Conservation (phyloP, 129 eudicot species). For the Oenanthe sinensis region DNA sequence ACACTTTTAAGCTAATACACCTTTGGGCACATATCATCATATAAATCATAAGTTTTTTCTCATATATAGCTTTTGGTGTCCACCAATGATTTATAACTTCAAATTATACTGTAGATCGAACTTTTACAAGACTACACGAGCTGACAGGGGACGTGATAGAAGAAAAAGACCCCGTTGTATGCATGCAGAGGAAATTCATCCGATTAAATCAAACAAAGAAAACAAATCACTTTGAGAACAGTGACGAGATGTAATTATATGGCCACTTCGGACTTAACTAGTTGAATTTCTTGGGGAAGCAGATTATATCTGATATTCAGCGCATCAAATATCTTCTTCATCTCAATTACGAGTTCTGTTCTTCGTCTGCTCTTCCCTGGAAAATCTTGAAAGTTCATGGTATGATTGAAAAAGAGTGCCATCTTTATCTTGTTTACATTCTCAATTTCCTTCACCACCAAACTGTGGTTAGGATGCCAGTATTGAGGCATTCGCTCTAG, state of each 20-base stretch:
- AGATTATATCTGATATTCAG: conserved; percentile 61
- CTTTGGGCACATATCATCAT: background rate
- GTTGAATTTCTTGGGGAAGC: conserved; percentile 75
- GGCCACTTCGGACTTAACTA: conserved; percentile 22
- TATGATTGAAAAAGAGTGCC: conserved; percentile 66
- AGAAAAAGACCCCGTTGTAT: background rate
- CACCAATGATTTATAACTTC: background rate
- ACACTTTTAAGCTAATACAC: background rate
- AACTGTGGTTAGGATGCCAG: conserved; percentile 83
- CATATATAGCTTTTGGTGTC: background rate
- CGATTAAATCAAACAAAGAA: background rate
- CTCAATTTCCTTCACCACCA: conserved; percentile 78
- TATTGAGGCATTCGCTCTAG: conserved; percentile 56
- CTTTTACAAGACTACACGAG: background rate
- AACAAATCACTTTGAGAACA: background rate
- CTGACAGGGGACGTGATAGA: background rate
- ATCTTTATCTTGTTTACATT: conserved; percentile 78
- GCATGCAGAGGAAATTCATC: background rate
- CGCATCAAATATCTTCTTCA: conserved; percentile 77
- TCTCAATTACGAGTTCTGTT: conserved; percentile 56
- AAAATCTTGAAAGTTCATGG: conserved; percentile 79
- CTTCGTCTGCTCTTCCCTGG: conserved; percentile 53
- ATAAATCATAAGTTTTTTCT: background rate
- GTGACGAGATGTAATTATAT: conserved; percentile 18
- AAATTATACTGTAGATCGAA: background rate